A percentile compares a stretch with the other conserved stretches of the same genome.
These are phyloP conservation scores for Lentinula novae-zelandiae DNA, from an alignment of 1,284 basidiomycete genomes.

Conservation along the genomic window DNA sequence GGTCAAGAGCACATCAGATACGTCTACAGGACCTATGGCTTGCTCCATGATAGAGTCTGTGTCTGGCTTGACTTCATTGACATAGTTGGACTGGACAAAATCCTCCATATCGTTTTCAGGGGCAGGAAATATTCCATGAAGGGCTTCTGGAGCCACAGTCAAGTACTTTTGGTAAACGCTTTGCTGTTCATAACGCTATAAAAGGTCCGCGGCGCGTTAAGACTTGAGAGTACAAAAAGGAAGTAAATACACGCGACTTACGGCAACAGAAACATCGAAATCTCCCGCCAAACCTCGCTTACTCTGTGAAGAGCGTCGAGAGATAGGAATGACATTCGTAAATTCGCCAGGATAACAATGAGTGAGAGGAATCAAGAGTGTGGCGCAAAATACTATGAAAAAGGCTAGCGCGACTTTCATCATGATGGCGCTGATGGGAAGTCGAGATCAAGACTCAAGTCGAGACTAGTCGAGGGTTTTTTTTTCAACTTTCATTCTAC, in stretches of 20 bases:
- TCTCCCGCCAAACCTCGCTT: background rate
- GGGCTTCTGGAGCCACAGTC: background rate
- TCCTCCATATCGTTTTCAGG: constrained; percentile 4
- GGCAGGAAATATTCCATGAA: background rate
- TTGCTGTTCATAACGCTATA: constrained; percentile 3
- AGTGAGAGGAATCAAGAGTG: background rate
- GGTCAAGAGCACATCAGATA: constrained; percentile 16
- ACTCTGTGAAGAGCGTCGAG: constrained; percentile 6
- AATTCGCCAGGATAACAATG: constrained; percentile 1
- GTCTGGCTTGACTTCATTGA: constrained; percentile 12
- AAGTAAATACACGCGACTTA: background rate
- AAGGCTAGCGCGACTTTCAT: background rate
- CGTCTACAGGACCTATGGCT: constrained; percentile 23
- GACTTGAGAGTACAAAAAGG: background rate
- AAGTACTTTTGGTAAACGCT: constrained; percentile 4
- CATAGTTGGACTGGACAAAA: background rate
- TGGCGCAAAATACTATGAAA: background rate
- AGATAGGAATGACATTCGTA: constrained; percentile 1
- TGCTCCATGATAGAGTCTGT: constrained; percentile 23
- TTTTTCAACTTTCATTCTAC: no score
- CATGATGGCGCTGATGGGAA: background rate
- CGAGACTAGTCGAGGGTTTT: no score
- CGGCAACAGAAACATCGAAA: constrained; percentile 4
- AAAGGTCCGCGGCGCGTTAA: background rate
- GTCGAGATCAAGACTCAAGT: no score